phyloP scores from a whole-genome alignment of 192 early-diverging fungal genomes.

The Gryganskiella cystojenkinii region DNA sequence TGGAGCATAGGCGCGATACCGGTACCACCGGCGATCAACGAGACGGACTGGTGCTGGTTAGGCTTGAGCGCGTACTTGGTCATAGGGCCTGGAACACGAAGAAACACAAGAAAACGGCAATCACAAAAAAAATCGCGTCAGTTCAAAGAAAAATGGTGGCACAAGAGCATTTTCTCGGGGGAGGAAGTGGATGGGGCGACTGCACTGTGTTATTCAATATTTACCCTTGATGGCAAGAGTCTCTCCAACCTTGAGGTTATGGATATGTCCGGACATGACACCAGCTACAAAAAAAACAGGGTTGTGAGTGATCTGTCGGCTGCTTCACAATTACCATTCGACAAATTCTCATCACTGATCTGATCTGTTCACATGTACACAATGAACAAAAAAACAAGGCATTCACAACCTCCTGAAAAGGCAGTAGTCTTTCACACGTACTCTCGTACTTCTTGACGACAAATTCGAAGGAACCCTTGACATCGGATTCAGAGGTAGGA shows the following conservation, averaged over 20 bases:
- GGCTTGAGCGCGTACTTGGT: constrained; percentile 66
- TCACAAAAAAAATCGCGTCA: background rate
- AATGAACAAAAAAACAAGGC: constrained; percentile 1
- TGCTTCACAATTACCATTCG: too few relatives aligned
- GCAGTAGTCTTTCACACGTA: background rate
- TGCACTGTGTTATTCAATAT: background rate
- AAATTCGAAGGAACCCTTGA: constrained; percentile 69
- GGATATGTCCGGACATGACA: constrained; percentile 65
- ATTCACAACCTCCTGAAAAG: background rate
- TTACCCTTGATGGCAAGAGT: constrained; percentile 70
- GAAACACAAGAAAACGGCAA: background rate
- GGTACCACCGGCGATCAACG: constrained; percentile 80
- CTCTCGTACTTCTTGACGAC: constrained; percentile 71
- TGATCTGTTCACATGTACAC: too few relatives aligned
- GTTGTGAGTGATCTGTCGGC: too few relatives aligned
- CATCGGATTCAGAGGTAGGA: constrained; percentile 63
- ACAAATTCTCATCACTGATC: too few relatives aligned
- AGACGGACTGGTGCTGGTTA: constrained; percentile 67
- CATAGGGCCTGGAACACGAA: constrained; percentile 63
- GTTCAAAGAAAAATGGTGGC: background rate
- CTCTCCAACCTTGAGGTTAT: constrained; percentile 74
- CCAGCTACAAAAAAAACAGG: constrained; percentile 38
- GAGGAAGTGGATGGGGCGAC: background rate
- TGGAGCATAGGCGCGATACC: constrained; percentile 75
- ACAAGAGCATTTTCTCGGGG: background rate